phyloP scores from a whole-genome alignment of 2,329 filamentous ascomycete genomes.

The Aspergillus intermedius region DNA sequence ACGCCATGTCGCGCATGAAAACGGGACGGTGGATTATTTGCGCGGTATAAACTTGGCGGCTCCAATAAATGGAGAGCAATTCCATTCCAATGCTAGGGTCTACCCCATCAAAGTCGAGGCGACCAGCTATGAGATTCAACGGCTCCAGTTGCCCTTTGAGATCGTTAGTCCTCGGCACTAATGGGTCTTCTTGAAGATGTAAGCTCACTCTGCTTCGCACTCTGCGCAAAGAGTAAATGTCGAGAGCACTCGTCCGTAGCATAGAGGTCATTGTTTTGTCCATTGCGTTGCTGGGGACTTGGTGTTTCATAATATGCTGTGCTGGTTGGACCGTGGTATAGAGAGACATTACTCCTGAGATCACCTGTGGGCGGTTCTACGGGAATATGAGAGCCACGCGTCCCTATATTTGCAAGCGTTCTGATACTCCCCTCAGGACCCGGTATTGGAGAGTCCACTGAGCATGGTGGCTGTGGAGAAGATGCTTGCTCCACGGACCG shows the following conservation, averaged over 20 bases:
- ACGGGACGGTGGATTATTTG: constrained; percentile 28
- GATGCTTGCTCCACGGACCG: not conserved
- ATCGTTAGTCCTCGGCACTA: not conserved
- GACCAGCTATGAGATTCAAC: constrained; percentile 40
- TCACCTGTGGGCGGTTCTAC: constrained; percentile 14
- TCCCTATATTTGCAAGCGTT: constrained; percentile 3
- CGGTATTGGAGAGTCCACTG: too few species aligned
- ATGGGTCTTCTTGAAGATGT: not conserved
- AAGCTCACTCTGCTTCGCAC: constrained; percentile 17
- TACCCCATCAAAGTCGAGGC: constrained; percentile 52
- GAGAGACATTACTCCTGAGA: constrained; percentile 8
- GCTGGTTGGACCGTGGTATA: constrained; percentile 20
- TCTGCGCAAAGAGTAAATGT: constrained; percentile 18
- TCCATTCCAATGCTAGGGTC: constrained; percentile 49
- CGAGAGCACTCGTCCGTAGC: constrained; percentile 12
- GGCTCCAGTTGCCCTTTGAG: constrained; percentile 44
- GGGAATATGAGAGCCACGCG: constrained; percentile 8
- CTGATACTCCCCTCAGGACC: constrained; percentile 5
- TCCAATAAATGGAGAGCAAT: constrained; percentile 48
- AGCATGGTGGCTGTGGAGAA: too few species aligned
- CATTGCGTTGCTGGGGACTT: too few species aligned
- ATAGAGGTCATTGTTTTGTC: not conserved
- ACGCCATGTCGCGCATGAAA: constrained; percentile 9
- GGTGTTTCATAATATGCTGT: constrained; percentile 17
- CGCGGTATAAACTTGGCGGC: constrained; percentile 46